Evolutionary conservation across 306 rosid genomes (phyloP), one percentile per base, ranked within the genome.

Genomic region (Acacia melanoxylon): DNA sequence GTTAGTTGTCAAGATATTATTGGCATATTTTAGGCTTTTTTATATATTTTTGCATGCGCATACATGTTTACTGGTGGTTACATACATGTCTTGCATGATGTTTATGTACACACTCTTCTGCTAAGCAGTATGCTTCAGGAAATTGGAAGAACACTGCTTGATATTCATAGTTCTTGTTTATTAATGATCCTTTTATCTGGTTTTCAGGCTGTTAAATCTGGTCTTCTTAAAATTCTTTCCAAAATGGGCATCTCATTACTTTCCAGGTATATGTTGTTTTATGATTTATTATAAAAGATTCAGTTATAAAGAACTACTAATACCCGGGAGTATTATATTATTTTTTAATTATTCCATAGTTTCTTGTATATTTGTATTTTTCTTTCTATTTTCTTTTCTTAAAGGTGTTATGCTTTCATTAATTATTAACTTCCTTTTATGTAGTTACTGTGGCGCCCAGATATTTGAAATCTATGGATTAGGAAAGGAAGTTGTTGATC

Each of bases 391-490:
- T 76, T 77, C 19, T 70, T 80, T 77, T 42, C 35, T 42, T 44
- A 69, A 61, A 35, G 52, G 33, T 56, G 80, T 51, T 59, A 70
- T 77, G 65, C 67, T 78, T 89, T 81, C 74, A 59, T 75, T 72
- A 84, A 66, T 84, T 25, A 66, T 84, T 37, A 24, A 49, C 81
- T 88, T 83, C 68, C 84, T 42, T 79, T 83, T 85, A 25, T 68
- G 31, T 77, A 95, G 99, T 87, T 95, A 95, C 87, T 95, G 98
- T 56, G 99, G 99, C 74, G 99, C 99, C 77, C 99, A 95, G 86
- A 93, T 95, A 82, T 95, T 95, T 83, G 99, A 95, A 90, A 83
- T 95, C 51, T 95, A 95, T 89, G 99, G 99, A 82, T 75, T 95
- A 42, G 99, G 99, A 71, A 85, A 86, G 86, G 96, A 90, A 87